Base-by-base conservation (phyloP, 139 green algal genomes). In the Haematococcus sp. region DNA sequence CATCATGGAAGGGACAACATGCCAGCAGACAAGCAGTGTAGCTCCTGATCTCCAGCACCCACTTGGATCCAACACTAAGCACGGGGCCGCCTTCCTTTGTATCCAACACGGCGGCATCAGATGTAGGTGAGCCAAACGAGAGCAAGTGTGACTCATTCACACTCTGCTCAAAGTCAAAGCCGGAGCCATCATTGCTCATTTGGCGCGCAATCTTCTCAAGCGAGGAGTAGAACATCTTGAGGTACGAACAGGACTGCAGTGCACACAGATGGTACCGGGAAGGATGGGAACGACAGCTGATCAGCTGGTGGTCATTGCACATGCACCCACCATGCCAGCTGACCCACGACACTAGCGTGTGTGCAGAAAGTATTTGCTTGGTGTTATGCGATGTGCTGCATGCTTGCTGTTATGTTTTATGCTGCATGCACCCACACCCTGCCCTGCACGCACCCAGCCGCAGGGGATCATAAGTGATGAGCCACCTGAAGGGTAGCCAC, bases 51-150 rank as follows among this genome's bases (percentile, higher is more conserved):
- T 49, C 40, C 7, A 49, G 40, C 40, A 13, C 66, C 3, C 46
- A 72, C 66, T 83, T 83, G 46, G 34, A 68, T 64, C 77, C 77
- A 22, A 83, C 77, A 0, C 64, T 76, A 46, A 83, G 77, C 58
- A 83, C 77, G 0, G 77, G 77, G 0, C 71, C 77, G 28, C 64
- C 66, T 65, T 83, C 77, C 77, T 78, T 78, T 55, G 32, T 59
- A 23, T 54, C 52, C 5, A 65, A 52, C 15, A 65, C 54, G 1
- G 55, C 52, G 3, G 31, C 16, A 33, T 74, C 68, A 15, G 52
- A n/a, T 1, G 31, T 22, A 22, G 46, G 30, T 15, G 27, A 54
- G 23, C n/a, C 23, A 61, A 28, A 27, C 9, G 54, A 7, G 54
- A 27, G 54, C 54, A 61, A 19, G 54, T 27, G 54, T 13, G 23